A percentile compares a stretch with the other conserved stretches of the same genome.
phyloP scores from a whole-genome alignment of 2,329 filamentous ascomycete species.

The Colletotrichum tropicicola region DNA sequence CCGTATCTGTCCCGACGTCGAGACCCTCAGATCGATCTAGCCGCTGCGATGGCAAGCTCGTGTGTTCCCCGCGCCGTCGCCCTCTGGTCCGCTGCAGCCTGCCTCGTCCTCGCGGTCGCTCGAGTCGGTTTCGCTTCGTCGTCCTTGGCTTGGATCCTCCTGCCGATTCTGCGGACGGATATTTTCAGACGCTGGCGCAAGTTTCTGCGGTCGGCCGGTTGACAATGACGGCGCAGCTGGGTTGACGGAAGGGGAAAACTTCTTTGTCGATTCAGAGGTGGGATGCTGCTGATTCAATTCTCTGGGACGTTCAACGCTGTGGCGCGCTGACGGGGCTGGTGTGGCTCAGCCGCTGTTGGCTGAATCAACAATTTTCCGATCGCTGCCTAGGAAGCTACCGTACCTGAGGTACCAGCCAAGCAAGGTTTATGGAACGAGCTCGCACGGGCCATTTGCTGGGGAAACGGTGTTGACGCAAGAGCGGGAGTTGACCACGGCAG shows the following conservation, averaged over 20 bases:
- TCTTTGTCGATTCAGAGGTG: neutral
- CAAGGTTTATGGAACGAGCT: neutral
- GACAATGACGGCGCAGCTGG: neutral
- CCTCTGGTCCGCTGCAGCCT: neutral
- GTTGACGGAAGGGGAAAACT: neutral
- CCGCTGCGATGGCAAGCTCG: neutral
- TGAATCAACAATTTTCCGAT: neutral
- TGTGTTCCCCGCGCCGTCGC: neutral
- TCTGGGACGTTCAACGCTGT: constrained; percentile 10
- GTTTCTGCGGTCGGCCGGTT: neutral
- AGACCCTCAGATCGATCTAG: too few species aligned
- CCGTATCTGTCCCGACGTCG: too few species aligned
- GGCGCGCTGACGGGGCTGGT: constrained; percentile 16
- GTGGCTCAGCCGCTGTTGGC: constrained; percentile 9
- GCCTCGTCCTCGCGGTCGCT: constrained; percentile 10
- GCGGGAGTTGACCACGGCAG: neutral
- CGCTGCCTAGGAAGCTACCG: neutral
- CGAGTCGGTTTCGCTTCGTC: constrained; percentile 2
- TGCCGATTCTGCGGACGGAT: neutral
- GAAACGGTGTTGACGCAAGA: neutral
- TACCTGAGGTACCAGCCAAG: too few species aligned
- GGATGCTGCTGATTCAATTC: constrained; percentile 16
- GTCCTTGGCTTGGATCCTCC: neutral
- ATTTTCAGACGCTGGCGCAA: neutral
- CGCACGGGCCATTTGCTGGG: neutral